phyloP scores from a whole-genome alignment of 495 filamentous ascomycete genomes.

The Tuber umbilicatum region DNA sequence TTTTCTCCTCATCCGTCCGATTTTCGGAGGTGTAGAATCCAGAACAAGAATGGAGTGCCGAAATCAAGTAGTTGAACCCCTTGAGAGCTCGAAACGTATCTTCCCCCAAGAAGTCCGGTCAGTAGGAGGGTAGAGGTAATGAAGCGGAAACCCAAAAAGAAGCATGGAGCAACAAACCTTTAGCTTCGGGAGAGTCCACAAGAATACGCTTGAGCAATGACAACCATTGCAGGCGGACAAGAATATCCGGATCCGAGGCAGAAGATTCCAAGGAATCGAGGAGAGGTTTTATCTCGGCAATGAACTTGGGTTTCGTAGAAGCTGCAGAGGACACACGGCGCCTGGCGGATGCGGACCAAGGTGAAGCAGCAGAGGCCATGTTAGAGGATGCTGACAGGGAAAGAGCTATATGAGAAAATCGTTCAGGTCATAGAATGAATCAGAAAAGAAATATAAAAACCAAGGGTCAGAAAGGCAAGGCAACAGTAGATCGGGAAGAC shows the following conservation, averaged over 20 bases:
- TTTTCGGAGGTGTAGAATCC: slow-evolving; percentile 64
- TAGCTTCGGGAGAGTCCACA: slow-evolving; percentile 41
- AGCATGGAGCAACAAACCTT: slow-evolving; percentile 31
- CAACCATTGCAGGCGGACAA: slow-evolving; percentile 41
- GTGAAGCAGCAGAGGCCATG: slow-evolving; percentile 20
- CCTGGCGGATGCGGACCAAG: slow-evolving; percentile 23
- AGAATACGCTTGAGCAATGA: slow-evolving; percentile 40
- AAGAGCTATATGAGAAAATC: slow-evolving; percentile 10
- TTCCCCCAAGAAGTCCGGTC: slow-evolving; percentile 47
- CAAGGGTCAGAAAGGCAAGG: slow-evolving; percentile 1
- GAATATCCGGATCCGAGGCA: slow-evolving; percentile 35
- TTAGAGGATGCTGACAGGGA: slow-evolving; percentile 20
- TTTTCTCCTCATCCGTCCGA: slow-evolving; percentile 54
- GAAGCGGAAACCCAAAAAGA: neutral
- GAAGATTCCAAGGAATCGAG: slow-evolving; percentile 41
- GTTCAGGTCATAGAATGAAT: slow-evolving; percentile 35
- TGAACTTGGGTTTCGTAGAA: slow-evolving; percentile 35
- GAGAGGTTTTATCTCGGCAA: slow-evolving; percentile 41
- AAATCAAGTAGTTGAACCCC: slow-evolving; percentile 71
- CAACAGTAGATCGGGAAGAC: slow-evolving; percentile 4
- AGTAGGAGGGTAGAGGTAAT: slow-evolving; percentile 14
- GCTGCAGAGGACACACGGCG: slow-evolving; percentile 40
- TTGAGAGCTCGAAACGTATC: slow-evolving; percentile 77
- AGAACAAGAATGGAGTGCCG: slow-evolving; percentile 60
- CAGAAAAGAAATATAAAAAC: slow-evolving; percentile 24